Conservation (phyloP, 176 grass and related monocot species). For the Stipa capillata region DNA sequence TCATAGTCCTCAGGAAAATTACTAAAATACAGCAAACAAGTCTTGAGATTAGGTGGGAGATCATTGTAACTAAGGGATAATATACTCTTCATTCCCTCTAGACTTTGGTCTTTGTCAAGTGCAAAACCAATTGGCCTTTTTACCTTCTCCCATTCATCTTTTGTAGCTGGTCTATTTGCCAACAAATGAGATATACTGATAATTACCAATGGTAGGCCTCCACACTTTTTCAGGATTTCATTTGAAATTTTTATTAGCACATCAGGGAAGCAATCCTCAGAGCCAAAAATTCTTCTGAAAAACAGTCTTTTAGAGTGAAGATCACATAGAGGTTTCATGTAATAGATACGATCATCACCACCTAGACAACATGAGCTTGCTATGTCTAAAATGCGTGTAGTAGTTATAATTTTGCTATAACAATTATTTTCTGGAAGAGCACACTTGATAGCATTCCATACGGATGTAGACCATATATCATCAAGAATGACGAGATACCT, state of each 20-base stretch:
- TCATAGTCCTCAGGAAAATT: constrained; percentile 10
- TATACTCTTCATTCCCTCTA: too few relatives aligned
- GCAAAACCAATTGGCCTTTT: neutral
- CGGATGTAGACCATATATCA: too few relatives aligned
- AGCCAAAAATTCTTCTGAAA: neutral
- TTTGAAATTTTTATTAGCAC: neutral
- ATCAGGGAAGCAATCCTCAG: neutral
- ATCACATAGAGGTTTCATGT: neutral
- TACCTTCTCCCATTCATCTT: too few relatives aligned
- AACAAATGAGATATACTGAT: neutral
- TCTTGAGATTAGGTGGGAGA: too few relatives aligned
- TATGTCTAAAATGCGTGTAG: too few relatives aligned
- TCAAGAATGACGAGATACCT: neutral
- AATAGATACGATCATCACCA: neutral
- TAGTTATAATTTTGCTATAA: too few relatives aligned
- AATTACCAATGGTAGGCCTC: neutral
- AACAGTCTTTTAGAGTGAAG: neutral
- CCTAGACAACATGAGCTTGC: too few relatives aligned
- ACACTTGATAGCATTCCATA: too few relatives aligned
- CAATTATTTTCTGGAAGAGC: too few relatives aligned
- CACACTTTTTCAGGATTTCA: neutral
- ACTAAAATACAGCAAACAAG: constrained; percentile 22
- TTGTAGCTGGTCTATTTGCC: neutral
- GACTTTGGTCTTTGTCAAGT: too few relatives aligned
- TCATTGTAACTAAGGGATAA: too few relatives aligned